Percentiles rank a stretch among this genome's conserved stretches.
Conservation (phyloP, 495 filamentous ascomycete species). For the Apiosordaria backusii region DNA sequence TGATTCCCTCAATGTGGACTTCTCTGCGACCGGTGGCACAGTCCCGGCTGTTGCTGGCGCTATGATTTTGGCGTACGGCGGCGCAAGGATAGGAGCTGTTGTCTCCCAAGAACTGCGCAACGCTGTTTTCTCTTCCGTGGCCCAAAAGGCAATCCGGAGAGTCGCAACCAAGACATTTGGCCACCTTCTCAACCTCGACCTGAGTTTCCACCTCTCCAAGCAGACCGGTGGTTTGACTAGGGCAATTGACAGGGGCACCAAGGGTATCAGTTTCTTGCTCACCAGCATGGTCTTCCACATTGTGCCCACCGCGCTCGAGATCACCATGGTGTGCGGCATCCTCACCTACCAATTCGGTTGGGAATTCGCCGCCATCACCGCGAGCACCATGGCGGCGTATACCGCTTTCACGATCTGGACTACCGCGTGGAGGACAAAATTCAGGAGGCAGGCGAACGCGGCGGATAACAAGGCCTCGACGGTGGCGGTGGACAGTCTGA, state of each 20-base stretch:
- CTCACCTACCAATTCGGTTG: conserved; percentile 92
- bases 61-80: conserved; percentile 89
- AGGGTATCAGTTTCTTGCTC: conserved; percentile 93
- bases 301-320: conserved; percentile 88
- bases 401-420: conserved; percentile 92
- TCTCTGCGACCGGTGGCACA: conserved; percentile 74
- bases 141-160: conserved; percentile 89
- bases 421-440: conserved; percentile 95
- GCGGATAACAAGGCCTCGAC: conserved; percentile 95
- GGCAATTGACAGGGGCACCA: conserved; percentile 94
- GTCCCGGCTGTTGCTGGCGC: conserved; percentile 84
- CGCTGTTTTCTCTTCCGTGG: conserved; percentile 93
- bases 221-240: conserved; percentile 93
- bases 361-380: conserved; percentile 88
- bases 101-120: conserved; percentile 90
- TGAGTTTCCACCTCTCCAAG: conserved; percentile 88
- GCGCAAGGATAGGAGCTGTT: conserved; percentile 79
- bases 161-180: conserved; percentile 91
- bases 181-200: conserved; percentile 81
- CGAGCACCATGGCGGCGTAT: conserved; percentile 86
- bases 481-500: conserved; percentile 90
- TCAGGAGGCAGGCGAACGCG: conserved; percentile 88
- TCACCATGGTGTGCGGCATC: conserved; percentile 89
- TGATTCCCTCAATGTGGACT: conserved; percentile 94
- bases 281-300: conserved; percentile 99